Evolutionary conservation across 2,329 filamentous ascomycete genomes (phyloP), one percentile per base, ranked within the genome.

Genomic region (Botryotinia calthae): DNA sequence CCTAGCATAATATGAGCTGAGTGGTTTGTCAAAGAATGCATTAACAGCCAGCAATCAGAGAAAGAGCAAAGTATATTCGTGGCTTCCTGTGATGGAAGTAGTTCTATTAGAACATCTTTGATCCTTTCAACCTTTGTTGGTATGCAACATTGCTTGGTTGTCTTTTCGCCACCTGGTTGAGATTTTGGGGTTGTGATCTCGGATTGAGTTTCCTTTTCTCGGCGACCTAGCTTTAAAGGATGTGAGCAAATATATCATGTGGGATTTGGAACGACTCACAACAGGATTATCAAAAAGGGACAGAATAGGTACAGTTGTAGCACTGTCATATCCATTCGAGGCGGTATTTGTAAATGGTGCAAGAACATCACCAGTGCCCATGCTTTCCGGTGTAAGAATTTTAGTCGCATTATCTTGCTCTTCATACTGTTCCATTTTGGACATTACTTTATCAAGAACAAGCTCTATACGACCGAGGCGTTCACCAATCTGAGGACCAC

Each of bases 201-300:
- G 14, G 76, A 75, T 54, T 64, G 58, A 25, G n/a, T 58, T 42
- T 71, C 51, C 34, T 48, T 75, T 59, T 78, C 75, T 71, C 76
- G 73, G 67, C 75, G 77, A 20, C 77, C 78, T 72, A 79, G 73
- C 78, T 79, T 48, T n/a, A 42, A 25, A n/a, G 28, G 46, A 16
- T n/a, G 62, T 71, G 46, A 71, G 70, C 64, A 28, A 28, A 54
- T 22, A 28, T 40, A 28, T 28, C 8, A 54, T n/a, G 5, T 65
- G 74, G 71, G 22, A 28, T 59, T 58, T 40, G 14, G 37, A 16
- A 20, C 48, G 48, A 76, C 77, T 76, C 66, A 79, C 78, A 37
- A 79, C 73, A 54, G 74, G 44, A 70, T 78, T 79, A 61, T 81
- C 79, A 73, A 80, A 81, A 16, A 80, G 74, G 28, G 78, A 76